Evolutionary conservation across 140 eudicot genomes (phyloP).

Genomic region (Flaveria floridana): DNA sequence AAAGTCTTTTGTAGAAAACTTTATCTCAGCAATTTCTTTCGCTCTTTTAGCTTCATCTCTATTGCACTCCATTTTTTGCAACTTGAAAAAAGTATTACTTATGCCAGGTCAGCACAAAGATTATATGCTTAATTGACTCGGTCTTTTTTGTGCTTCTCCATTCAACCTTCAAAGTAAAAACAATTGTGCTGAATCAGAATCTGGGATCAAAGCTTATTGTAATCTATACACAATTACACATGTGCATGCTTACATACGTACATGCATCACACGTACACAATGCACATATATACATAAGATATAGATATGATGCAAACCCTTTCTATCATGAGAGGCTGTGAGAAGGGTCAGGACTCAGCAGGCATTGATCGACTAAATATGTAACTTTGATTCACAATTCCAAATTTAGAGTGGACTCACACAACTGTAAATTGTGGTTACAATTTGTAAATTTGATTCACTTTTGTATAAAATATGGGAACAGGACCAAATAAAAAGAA

Average conservation of each 20-base stretch:
- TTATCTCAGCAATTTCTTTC: slow-evolving; percentile 71
- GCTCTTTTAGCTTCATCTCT: slow-evolving; percentile 78
- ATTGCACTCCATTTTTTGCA: slow-evolving; percentile 65
- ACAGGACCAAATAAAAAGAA: neutral
- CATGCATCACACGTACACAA: neutral
- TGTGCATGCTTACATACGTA: neutral
- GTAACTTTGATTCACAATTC: neutral
- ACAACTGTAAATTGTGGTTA: neutral
- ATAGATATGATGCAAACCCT: neutral
- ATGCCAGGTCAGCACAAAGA: slow-evolving; percentile 23
- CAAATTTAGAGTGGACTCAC: neutral
- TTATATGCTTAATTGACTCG: neutral
- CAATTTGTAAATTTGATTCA: neutral
- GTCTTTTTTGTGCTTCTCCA: slow-evolving; percentile 28
- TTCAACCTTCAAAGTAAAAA: slow-evolving; percentile 24
- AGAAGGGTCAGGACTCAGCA: neutral
- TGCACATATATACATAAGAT: neutral
- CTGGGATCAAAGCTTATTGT: neutral
- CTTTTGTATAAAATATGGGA: neutral
- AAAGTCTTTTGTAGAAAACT: slow-evolving; percentile 51
- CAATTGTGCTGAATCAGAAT: slow-evolving; percentile 18
- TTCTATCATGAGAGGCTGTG: neutral
- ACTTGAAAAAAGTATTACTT: neutral
- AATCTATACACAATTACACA: neutral
- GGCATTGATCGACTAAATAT: neutral